Base-by-base conservation (phyloP, 73 alveolate species). In the Paramecium sexaurelia region DNA sequence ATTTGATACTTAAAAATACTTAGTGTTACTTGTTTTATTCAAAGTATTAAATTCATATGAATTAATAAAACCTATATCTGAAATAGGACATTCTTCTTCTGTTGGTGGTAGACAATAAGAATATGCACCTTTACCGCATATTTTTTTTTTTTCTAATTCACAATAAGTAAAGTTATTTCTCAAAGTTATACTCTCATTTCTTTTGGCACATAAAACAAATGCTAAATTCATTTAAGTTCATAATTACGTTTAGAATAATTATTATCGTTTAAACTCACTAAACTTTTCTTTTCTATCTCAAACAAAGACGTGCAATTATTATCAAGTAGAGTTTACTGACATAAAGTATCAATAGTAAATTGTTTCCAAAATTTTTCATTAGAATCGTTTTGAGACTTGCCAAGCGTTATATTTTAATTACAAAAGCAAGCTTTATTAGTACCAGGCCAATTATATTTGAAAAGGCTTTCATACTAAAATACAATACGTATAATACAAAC, bases 381-480 rank as follows among this genome's bases (percentile, higher is more conserved):
- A n/a, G n/a, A n/a, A n/a, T n/a, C n/a, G n/a, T n/a, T n/a, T n/a
- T n/a, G n/a, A n/a, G n/a, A n/a, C n/a, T n/a, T n/a, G n/a, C n/a
- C n/a, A n/a, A n/a, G n/a, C n/a, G n/a, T 32, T 17, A 69, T 1
- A 4, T 8, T 27, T 27, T 69, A 3, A 32, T 33, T 69, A 69
- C 85, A 69, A 69, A 26, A 55, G 33, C 85, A 69, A 11, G 57
- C 56, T 3, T 5, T 3, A 11, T 69, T 20, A 69, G 85, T 69
- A 7, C 85, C 85, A 4, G 85, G 85, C 85, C 85, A 69, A 9
- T 27, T 22, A 32, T 69, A 69, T 69, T 22, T 4, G 15, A 32
- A 69, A 26, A 69, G 27, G 4, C 27, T 41, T 9, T 15, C 11
- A 69, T 69, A 69, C 85, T 69, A n/a, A 69, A 17, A 47, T 35